phyloP scores from a whole-genome alignment of 2,329 filamentous ascomycete genomes.

The Fusarium buharicum region DNA sequence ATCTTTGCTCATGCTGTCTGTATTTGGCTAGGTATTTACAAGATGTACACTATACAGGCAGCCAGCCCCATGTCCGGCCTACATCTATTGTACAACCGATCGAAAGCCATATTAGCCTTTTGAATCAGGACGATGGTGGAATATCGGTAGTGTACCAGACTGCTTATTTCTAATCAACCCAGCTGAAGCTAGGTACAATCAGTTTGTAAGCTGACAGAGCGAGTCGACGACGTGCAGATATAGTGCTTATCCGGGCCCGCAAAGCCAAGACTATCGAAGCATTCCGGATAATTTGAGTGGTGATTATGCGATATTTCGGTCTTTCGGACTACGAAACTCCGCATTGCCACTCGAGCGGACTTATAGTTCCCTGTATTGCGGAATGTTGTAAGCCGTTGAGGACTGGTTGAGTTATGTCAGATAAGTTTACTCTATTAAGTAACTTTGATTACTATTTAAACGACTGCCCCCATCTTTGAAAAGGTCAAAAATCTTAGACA shows the following conservation, averaged over 20 bases:
- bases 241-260: conserved; percentile 29
- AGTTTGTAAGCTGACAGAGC: conserved; percentile 16
- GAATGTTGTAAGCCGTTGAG: not conserved
- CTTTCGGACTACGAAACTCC: conserved; percentile 18
- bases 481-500: not conserved
- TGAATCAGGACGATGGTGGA: not conserved
- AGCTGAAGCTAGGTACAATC: not conserved
- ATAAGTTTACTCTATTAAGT: no score
- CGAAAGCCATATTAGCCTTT: not conserved
- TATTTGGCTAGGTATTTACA: no score
- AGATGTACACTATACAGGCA: no score
- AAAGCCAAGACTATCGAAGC: conserved; percentile 1
- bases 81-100: no score
- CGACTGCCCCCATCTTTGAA: no score
- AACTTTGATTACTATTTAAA: conserved; percentile 3
- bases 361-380: not conserved
- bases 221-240: not conserved
- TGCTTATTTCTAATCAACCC: not conserved
- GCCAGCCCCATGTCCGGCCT: no score
- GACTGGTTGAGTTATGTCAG: not conserved
- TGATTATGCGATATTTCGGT: conserved; percentile 3
- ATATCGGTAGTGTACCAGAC: not conserved
- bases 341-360: not conserved
- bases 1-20: no score
- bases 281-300: not conserved